These are phyloP conservation scores for Phytophthora pluvialis DNA, from an alignment of 352 stramenopile species.

Conservation along the genomic window DNA sequence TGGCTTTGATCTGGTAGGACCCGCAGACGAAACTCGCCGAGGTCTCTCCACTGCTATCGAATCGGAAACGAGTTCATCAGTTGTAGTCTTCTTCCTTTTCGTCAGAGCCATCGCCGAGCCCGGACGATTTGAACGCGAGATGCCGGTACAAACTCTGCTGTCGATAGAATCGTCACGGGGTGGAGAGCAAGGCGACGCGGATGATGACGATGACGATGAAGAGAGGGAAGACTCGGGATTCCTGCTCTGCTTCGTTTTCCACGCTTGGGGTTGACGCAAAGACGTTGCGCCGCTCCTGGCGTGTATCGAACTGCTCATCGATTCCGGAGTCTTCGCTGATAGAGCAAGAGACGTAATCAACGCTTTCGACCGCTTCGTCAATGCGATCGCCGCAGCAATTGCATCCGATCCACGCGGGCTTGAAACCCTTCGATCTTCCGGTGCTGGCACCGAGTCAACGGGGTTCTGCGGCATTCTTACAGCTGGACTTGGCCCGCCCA, in stretches of 20 bases:
- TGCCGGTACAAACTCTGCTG: constrained; percentile 5
- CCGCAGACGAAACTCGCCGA: constrained; percentile 31
- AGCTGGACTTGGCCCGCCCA: neutral
- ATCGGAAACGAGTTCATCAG: neutral
- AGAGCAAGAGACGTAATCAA: constrained; percentile 44
- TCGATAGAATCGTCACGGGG: constrained; percentile 1
- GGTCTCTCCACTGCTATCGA: constrained; percentile 5
- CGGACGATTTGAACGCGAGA: constrained; percentile 24
- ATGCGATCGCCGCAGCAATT: constrained; percentile 43
- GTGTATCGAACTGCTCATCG: neutral
- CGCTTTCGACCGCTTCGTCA: constrained; percentile 47
- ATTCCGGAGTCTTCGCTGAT: constrained; percentile 8
- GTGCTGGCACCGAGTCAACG: neutral
- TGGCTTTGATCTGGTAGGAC: constrained; percentile 16
- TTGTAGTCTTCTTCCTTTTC: constrained; percentile 16
- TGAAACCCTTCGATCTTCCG: neutral
- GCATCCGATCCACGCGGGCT: constrained; percentile 16
- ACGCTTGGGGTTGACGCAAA: constrained; percentile 25
- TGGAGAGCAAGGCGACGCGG: constrained; percentile 15
- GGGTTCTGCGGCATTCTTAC: neutral
- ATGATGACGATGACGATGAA: constrained; percentile 26
- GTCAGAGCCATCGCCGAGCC: constrained; percentile 31
- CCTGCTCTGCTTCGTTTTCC: constrained; percentile 11
- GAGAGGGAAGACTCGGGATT: constrained; percentile 30
- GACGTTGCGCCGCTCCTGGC: neutral